Evolutionary conservation across 2,329 filamentous ascomycete genomes (phyloP), one percentile per base, ranked within the genome.

Genomic region (Cercospora zeina): DNA sequence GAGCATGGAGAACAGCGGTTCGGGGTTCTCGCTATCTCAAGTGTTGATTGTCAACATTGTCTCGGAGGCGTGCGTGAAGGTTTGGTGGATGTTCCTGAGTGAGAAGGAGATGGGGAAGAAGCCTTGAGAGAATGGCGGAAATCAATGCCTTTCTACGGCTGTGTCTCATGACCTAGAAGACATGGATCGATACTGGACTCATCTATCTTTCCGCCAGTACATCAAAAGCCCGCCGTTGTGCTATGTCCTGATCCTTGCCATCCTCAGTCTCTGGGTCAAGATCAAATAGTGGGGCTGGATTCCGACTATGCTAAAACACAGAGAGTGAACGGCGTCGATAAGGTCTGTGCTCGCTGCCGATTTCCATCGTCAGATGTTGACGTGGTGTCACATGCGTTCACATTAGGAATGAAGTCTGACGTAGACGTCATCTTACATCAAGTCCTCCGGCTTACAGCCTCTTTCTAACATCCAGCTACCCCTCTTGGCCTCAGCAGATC

Each of bases 61-160:
- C n/a, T 47, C 55, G 2, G 55, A 58, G 55, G 55, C 55, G 16
- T 58, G 39, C 36, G 55, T 58, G 24, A 58, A 49, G 55, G 55
- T 58, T 34, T 58, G 55, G 55, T 33, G 36, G 55, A 58, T 31
- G 55, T 7, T 58, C 27, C 16, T 50, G 42, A 19, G 49, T 2
- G 49, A 34, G 30, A 33, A 49, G 16, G 55, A 50, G 39, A 50
- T 13, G 30, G 42, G 27, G 19, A 58, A 49, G 55, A 49, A 49
- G 39, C 33, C 16, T 6, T 54, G 39, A 45, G 39, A 8, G 31
- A 16, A 4, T 16, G 11, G 39, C 39, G 4, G 39, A 4, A 13
- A 13, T 4, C 36, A 8, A 4, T 13, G 36, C 36, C n/a, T 39
- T 39, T 39, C 36, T 13, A 5, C 30, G 5, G 5, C 30, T 9